Base-by-base conservation (phyloP, 2,329 filamentous ascomycete genomes). In the Calonectria henricotiae region DNA sequence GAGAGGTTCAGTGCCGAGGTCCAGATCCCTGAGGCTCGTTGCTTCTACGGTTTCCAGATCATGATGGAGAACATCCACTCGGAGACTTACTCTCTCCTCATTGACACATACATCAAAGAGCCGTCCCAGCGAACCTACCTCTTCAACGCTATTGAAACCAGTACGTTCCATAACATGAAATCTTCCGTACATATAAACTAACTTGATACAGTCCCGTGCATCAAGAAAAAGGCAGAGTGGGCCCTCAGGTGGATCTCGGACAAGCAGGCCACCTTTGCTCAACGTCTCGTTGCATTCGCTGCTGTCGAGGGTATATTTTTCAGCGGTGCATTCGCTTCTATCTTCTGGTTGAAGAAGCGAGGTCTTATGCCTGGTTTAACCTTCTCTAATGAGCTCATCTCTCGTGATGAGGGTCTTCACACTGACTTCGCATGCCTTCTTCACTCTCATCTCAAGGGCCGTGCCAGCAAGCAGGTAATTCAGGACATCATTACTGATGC, bases 61-160 rank as follows among this genome's bases (percentile, higher is more conserved):
- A 99, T 99, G 96, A 98, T 99, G 94, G 96, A 99, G 89, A 99
- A 99, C 87, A 98, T 99, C 80, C 96, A 99, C 90, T 98, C 96
- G 17, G 96, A 99, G 88, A 99, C 96, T 65, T 99, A 99, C 90
- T 98, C 96, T 23, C 92, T 99, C 41, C 92, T 99, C 82, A 99
- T 99, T 83, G 96, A 99, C 84, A 98, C 96, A 73, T 99, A 99
- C 85, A 97, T 99, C 87, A 98, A 97, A 89, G 96, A 99, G 88
- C 93, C 94, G 73, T 93, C 93, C 82, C 96, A 99, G 88, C 92
- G 94, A 78, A 93, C 90, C 72, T 95, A 98, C 83, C 92, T 99
- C 68, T 98, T 99, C 87, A 98, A 99, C 80, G 96, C 96, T 79
- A 97, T 99, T 85, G 96, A 99, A 77, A 99, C 96, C 81, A 99